These are phyloP conservation scores for Gigaspora rosea DNA, from an alignment of 192 early-diverging fungal genomes.

Conservation along the genomic window DNA sequence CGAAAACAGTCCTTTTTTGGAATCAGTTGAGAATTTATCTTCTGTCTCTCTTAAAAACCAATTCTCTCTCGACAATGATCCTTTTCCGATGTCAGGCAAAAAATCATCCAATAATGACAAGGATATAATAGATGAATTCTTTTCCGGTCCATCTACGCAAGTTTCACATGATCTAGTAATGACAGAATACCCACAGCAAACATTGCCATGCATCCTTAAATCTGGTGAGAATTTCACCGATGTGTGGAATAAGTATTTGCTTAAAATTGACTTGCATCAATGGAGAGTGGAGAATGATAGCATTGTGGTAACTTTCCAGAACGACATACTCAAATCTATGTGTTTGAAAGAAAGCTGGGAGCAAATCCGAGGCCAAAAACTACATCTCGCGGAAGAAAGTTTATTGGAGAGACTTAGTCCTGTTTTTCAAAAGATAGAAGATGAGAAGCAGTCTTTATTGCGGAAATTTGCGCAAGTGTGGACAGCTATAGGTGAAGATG, in stretches of 20 bases:
- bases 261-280: slow-evolving; percentile 14
- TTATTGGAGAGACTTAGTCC: slow-evolving; percentile 25
- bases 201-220: slow-evolving; percentile 8
- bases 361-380: not conserved
- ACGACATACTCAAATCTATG: slow-evolving; percentile 5
- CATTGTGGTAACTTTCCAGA: slow-evolving; percentile 14
- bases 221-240: slow-evolving; percentile 11
- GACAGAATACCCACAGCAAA: not conserved
- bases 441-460: slow-evolving; percentile 11
- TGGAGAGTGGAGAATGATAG: slow-evolving; percentile 4
- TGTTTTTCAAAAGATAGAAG: slow-evolving; percentile 13
- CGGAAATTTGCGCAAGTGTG: slow-evolving; percentile 10
- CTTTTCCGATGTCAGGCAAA: slow-evolving; percentile 4
- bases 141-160: not conserved
- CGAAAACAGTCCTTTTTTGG: slow-evolving; percentile 15
- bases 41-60: slow-evolving; percentile 12
- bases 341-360: slow-evolving; percentile 13
- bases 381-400: slow-evolving; percentile 23
- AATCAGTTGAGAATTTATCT: slow-evolving; percentile 11
- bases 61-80: not conserved
- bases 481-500: not conserved
- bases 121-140: not conserved
- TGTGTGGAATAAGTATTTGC: slow-evolving; percentile 19
- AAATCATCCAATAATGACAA: slow-evolving; percentile 4
- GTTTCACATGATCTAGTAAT: not conserved